Evolutionary conservation across 257 asterid species (phyloP).

Genomic region (Gentiana straminea): DNA sequence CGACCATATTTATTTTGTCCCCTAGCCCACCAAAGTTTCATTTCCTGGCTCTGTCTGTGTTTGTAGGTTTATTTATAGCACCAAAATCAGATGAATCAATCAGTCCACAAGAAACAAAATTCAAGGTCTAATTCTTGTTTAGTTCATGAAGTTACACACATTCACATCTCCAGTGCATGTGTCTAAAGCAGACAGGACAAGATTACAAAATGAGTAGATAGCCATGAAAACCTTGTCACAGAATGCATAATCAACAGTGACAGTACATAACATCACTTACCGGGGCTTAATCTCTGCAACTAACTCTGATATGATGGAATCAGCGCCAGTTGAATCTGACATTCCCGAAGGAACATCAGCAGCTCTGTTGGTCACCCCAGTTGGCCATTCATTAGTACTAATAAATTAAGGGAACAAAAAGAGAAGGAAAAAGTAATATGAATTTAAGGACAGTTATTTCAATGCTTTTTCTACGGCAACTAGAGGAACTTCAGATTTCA

Average conservation of each 20-base stretch:
- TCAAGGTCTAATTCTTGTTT: too few species aligned
- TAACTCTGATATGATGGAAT: constrained; percentile 61
- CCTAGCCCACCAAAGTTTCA: too few species aligned
- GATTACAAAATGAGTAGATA: not conserved
- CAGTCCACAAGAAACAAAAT: too few species aligned
- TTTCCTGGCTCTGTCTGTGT: too few species aligned
- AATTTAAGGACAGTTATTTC: too few species aligned
- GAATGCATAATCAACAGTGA: not conserved
- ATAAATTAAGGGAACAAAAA: constrained; percentile 42
- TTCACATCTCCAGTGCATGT: not conserved
- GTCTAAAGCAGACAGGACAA: not conserved
- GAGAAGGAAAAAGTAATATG: constrained; percentile 7
- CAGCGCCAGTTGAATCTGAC: constrained; percentile 37
- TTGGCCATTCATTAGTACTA: constrained; percentile 92
- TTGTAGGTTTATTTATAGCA: too few species aligned
- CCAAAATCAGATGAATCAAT: too few species aligned
- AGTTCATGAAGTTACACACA: too few species aligned
- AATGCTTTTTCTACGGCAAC: not conserved
- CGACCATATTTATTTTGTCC: too few species aligned
- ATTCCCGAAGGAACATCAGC: constrained; percentile 52
- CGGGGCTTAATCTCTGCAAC: constrained; percentile 94
- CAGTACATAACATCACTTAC: constrained; percentile 30
- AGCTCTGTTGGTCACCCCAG: constrained; percentile 48
- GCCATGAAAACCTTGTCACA: not conserved
- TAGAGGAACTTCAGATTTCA: not conserved